Conservation (phyloP, 768 basidiomycete species). For the Leccinum uliginosum region DNA sequence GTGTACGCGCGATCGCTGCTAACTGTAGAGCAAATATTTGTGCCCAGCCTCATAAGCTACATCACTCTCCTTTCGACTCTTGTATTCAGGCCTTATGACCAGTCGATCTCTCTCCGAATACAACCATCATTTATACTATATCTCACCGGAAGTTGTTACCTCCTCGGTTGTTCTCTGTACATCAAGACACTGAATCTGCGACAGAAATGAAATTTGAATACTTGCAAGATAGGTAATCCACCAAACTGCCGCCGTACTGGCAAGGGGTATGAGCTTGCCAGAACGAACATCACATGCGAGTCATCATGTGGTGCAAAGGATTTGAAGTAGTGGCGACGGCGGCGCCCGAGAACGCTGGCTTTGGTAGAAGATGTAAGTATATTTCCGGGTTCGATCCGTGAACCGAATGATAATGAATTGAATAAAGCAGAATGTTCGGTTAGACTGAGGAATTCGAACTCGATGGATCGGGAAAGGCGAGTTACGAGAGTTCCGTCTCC, state of each 20-base stretch:
- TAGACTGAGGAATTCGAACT: neutral
- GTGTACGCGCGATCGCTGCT: neutral
- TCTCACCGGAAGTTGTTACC: constrained; percentile 3
- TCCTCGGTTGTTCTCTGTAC: constrained; percentile 11
- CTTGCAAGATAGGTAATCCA: neutral
- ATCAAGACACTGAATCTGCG: constrained; percentile 3
- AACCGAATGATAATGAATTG: neutral
- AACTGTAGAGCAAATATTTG: neutral
- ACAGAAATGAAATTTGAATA: constrained; percentile 3
- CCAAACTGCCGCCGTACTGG: neutral
- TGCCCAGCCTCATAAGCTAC: neutral
- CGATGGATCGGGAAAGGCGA: neutral
- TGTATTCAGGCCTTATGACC: constrained; percentile 2
- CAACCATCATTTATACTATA: constrained; percentile 13
- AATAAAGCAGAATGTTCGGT: neutral
- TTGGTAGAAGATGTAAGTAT: neutral
- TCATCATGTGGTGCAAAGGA: neutral
- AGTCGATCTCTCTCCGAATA: neutral
- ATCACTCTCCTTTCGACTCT: constrained; percentile 1
- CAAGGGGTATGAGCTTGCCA: neutral
- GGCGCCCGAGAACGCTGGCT: neutral
- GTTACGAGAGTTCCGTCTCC: neutral
- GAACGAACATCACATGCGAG: neutral
- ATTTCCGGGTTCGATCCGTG: neutral
- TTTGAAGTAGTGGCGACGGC: neutral